A percentile compares a stretch with the other conserved stretches of the same genome.
Conservation (phyloP, 768 basidiomycete species). For the Agaricus blazei region DNA sequence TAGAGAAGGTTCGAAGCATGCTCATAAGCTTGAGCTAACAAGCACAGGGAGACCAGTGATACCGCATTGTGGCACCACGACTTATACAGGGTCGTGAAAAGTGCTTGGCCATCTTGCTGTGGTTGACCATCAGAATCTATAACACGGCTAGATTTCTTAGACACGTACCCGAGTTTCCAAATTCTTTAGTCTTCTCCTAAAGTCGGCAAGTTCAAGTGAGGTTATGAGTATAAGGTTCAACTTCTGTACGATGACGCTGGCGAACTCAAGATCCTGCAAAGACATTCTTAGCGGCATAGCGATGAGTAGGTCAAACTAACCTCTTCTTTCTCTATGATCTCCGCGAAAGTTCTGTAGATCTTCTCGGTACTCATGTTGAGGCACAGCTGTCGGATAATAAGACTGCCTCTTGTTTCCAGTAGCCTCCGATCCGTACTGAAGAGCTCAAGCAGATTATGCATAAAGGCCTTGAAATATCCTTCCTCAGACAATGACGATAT, state of each 20-base stretch:
- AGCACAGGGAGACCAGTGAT: slow-evolving; percentile 91
- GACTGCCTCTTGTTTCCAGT: slow-evolving; percentile 86
- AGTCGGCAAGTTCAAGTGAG: slow-evolving; percentile 92
- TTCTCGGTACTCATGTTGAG: slow-evolving; percentile 91
- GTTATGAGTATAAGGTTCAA: slow-evolving; percentile 95
- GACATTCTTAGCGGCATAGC: not conserved
- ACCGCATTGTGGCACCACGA: slow-evolving; percentile 99
- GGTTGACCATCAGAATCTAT: not conserved
- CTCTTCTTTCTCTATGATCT: slow-evolving; percentile 97
- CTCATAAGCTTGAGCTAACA: slow-evolving; percentile 97
- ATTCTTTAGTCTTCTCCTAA: slow-evolving; percentile 88
- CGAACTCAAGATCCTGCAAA: slow-evolving; percentile 89
- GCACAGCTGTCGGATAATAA: slow-evolving; percentile 94
- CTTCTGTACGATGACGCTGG: slow-evolving; percentile 96
- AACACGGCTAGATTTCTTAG: not conserved
- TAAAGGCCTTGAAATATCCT: slow-evolving; percentile 91
- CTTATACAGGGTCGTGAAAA: slow-evolving; percentile 90
- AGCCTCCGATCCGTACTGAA: slow-evolving; percentile 93
- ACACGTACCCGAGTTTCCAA: slow-evolving; percentile 80
- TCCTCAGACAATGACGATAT: slow-evolving; percentile 96
- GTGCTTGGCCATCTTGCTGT: slow-evolving; percentile 91
- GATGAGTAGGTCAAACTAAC: slow-evolving; percentile 33
- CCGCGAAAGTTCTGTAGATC: slow-evolving; percentile 94
- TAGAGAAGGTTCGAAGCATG: slow-evolving; percentile 95
- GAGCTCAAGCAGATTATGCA: slow-evolving; percentile 90